Evolutionary conservation across 768 basidiomycete genomes (phyloP), one percentile per base, ranked within the genome.

Genomic region (Amanita pallidorosea): DNA sequence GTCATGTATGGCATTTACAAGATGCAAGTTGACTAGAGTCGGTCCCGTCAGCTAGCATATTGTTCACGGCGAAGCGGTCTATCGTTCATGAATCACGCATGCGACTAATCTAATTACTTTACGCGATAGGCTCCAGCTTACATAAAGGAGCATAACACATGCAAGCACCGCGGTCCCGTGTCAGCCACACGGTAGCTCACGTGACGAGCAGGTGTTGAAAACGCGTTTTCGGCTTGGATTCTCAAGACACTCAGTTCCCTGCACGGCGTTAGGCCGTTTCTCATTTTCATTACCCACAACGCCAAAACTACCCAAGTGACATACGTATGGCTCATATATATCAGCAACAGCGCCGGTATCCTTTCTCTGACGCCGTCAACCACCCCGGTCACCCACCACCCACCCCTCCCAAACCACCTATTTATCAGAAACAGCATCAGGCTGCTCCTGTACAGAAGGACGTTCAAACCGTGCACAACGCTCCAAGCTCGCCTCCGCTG

Each of bases 401-500:
- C 7, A 23, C 42, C 0, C 49, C 49, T n/a, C 41, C 49, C n/a
- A 51, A 51, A 34, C 49, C 37, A 8, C 6, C 29, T 51, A 33
- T 45, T 34, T 51, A 51, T 44, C 49, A 51, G 41, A 51, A 51
- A 34, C 49, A 45, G 42, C 49, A 51, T 45, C 49, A 51, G 49
- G 49, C 49, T 51, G 49, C 35, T 5, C 22, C 68, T 57, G 27
- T 55, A 18, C 57, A 63, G 3, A 59, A 70, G 0, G 67, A 51
- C 4, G 40, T 69, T 5, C 69, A 70, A 52, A 66, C 62, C 35
- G 67, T 63, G 4, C 68, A 74, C 35, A 69, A 70, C 45, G 66
- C 69, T 4, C 70, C 76, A 1, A 45, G 66, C 1, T 81, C 80
- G 6, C 84, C 86, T 1, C 88, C 88, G 7, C 63, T 91, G 13